Base-by-base conservation (phyloP, 176 grass and related monocot species). In the Eleusine coracana region DNA sequence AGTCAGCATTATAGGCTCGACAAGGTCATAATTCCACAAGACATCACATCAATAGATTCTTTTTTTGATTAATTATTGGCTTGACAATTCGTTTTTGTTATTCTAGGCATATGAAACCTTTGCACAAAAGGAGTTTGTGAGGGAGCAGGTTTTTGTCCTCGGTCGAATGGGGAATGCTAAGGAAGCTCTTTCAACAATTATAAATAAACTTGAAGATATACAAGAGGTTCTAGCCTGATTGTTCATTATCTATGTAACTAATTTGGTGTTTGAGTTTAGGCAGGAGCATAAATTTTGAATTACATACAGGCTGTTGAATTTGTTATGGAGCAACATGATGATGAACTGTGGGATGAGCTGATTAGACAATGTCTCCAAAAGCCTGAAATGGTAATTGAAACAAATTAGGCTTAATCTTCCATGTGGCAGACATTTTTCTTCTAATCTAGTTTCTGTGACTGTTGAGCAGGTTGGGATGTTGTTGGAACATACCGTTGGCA, bases 91-190 rank as follows among this genome's bases (percentile, higher is more conserved):
- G 20, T 28, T 87, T 46, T 88, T 67, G 21, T 87, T 84, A 67
- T 87, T 94, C 77, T 83, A 98, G 96, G 96, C 96, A 86, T 99
- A 96, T 84, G 93, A 99, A 79, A 92, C 88, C 52, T 90, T 89
- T 83, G 71, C 65, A 58, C 94, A 74, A 89, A 96, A 92, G 61
- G 80, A 93, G 36, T 89, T 93, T 85, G 82, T 96, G 49, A 90
- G 46, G 83, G 96, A 99, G 82, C 93, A 96, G 70, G 93, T 93
- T 61, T 99, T 88, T 84, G 89, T 96, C 64, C 90, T 99, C 82
- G 96, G 93, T 73, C 92, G 91, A 76, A 99, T 96, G 96, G 96
- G 96, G 86, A 99, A 99, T 82, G 83, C 93, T n/a, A 99, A 99
- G 87, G 81, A 92, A 88, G 96, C 96, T 15, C 96, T 99, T 55